These are phyloP conservation scores for Penicillium hesseltinei DNA, from an alignment of 2,329 filamentous ascomycete genomes.

Conservation along the genomic window DNA sequence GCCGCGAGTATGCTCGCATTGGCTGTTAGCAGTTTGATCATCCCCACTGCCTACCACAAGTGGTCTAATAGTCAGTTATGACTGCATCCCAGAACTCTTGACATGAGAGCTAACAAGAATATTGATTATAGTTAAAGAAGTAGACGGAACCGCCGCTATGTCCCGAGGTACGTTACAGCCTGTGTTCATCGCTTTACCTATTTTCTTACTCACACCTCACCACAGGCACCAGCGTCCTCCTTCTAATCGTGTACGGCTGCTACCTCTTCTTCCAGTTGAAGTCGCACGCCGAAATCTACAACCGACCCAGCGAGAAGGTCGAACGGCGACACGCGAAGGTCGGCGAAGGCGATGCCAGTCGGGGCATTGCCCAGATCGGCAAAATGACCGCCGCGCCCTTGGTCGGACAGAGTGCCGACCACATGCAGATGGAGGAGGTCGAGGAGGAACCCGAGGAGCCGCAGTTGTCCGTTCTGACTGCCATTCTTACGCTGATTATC, in stretches of 20 bases:
- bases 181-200: not conserved
- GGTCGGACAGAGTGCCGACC: slow-evolving; percentile 50
- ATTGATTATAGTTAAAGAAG: not conserved
- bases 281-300: slow-evolving; percentile 78
- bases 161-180: slow-evolving; percentile 26
- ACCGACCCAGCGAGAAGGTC: slow-evolving; percentile 74
- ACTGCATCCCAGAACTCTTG: not conserved
- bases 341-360: slow-evolving; percentile 50
- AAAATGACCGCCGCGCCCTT: slow-evolving; percentile 49
- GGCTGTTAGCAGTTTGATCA: slow-evolving; percentile 77
- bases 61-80: slow-evolving; percentile 44
- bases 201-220: not conserved
- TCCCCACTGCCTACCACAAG: slow-evolving; percentile 80
- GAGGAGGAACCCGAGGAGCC: slow-evolving; percentile 74
- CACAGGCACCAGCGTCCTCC: slow-evolving; percentile 64
- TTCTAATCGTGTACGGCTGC: slow-evolving; percentile 76
- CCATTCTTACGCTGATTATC: slow-evolving; percentile 67
- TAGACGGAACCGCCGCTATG: slow-evolving; percentile 25
- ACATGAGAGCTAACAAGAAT: not conserved
- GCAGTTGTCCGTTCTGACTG: slow-evolving; percentile 69
- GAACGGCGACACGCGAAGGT: slow-evolving; percentile 54
- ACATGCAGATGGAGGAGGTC: slow-evolving; percentile 52
- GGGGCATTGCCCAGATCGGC: slow-evolving; percentile 54
- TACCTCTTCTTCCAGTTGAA: slow-evolving; percentile 92
- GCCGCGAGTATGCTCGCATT: slow-evolving; percentile 77